Base-by-base conservation (phyloP, 2,329 filamentous ascomycete species). In the Chrysosporium keratinophilum region DNA sequence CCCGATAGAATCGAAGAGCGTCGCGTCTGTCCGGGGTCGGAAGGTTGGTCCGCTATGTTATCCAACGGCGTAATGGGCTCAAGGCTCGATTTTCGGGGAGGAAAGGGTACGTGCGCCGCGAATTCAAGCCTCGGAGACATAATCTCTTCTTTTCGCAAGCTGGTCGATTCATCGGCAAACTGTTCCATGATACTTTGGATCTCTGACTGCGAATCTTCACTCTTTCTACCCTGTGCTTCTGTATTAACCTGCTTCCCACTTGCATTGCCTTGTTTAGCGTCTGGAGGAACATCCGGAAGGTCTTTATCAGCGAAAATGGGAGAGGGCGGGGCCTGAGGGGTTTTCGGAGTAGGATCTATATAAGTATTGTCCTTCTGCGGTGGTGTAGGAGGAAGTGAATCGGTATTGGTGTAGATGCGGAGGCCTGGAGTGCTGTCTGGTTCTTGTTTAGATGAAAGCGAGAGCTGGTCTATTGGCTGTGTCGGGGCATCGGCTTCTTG, bases 171-270 rank as follows among this genome's bases (percentile, higher is more conserved):
- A 64, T 87, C 83, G 61, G 85, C 84, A 62, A 97, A 97, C 70
- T 97, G 93, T 58, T 88, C 88, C 88, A 98, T 97, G 67, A 98
- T 97, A 66, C 80, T 95, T 70, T 96, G 88, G 56, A 98, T 96
- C 72, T 98, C 93, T 5, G 85, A 84, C 56, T 82, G 81, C 1
- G 87, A 88, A 50, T 81, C 82, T 49, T 80, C 79, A 46, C 81
- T 78, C 63, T 82, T 81, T 63, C 83, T 82, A 61, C 77, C 83
- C 35, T 74, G 64, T 50, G 84, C 81, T 58, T 79, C 77, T 5
- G 70, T 77, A 31, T 72, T 73, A 61, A 80, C 76, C 31, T 78
- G 79, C 14, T 54, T 54, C 39, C 20, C 44, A 43, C 50, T 50
- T 37, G 45, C 53, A 50, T 37, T 54, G 12, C 58, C 60, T n/a